phyloP scores from a whole-genome alignment of 495 filamentous ascomycete species.

The Penicillium soppii region DNA sequence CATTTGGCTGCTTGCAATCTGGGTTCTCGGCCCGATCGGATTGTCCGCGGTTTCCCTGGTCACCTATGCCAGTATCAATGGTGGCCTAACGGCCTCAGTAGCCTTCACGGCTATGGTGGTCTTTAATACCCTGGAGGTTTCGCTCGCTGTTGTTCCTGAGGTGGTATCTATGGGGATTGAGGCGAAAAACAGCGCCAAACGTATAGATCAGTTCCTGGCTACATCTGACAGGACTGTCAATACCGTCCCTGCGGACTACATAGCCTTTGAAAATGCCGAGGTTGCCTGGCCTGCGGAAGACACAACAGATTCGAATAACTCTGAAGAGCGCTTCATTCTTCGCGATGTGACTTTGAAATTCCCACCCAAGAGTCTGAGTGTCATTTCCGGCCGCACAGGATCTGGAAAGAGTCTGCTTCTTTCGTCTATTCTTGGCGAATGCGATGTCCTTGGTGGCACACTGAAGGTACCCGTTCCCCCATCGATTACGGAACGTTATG shows the following conservation, averaged over 20 bases:
- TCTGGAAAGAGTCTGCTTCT: constrained; percentile 66
- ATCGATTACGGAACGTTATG: constrained; percentile 24
- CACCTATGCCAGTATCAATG: constrained; percentile 62
- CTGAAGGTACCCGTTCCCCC: constrained; percentile 44
- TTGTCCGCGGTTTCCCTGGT: constrained; percentile 70
- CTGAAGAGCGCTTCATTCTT: constrained; percentile 53
- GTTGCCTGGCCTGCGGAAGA: constrained; percentile 70
- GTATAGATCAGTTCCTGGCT: constrained; percentile 70
- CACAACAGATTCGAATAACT: constrained; percentile 43
- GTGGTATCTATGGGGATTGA: constrained; percentile 67
- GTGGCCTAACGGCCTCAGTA: constrained; percentile 65
- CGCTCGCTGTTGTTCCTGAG: constrained; percentile 70
- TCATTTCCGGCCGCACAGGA: constrained; percentile 58
- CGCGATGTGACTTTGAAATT: constrained; percentile 63
- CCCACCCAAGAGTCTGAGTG: constrained; percentile 65
- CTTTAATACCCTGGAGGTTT: constrained; percentile 69
- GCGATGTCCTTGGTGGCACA: constrained; percentile 46
- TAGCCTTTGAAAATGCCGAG: constrained; percentile 66
- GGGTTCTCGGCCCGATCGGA: constrained; percentile 73
- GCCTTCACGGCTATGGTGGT: constrained; percentile 80
- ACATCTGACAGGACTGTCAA: constrained; percentile 63
- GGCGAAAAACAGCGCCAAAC: constrained; percentile 68
- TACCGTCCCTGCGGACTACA: constrained; percentile 51
- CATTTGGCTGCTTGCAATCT: constrained; percentile 54
- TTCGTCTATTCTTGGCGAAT: constrained; percentile 61